These are phyloP conservation scores for Crucibulum laeve DNA, from an alignment of 768 basidiomycete species.

Conservation along the genomic window DNA sequence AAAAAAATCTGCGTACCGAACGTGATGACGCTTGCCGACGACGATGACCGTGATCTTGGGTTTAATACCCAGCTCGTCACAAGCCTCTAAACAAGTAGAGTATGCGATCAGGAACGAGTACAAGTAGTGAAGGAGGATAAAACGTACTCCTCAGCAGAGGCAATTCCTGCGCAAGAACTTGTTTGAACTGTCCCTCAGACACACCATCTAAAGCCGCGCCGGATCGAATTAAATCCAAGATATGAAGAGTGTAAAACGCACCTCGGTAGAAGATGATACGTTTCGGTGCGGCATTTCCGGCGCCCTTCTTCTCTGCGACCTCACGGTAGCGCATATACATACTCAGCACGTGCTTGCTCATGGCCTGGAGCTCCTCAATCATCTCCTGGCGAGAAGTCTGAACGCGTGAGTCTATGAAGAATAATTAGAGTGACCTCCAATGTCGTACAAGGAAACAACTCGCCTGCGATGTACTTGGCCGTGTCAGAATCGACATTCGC, in stretches of 20 bases:
- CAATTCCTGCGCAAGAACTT: conserved; percentile 54
- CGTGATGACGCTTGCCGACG: conserved; percentile 65
- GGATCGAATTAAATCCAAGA: conserved; percentile 4
- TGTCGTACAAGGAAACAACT: conserved; percentile 1
- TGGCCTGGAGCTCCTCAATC: conserved; percentile 63
- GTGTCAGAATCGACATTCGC: conserved; percentile 74
- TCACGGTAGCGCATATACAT: conserved; percentile 59
- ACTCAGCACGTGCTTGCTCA: conserved; percentile 56
- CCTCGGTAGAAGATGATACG: conserved; percentile 77
- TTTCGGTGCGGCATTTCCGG: conserved; percentile 42
- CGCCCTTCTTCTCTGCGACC: conserved; percentile 45
- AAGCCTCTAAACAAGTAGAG: conserved; percentile 42
- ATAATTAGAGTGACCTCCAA: neutral
- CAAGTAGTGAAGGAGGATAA: neutral
- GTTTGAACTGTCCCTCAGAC: conserved; percentile 49
- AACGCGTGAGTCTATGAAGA: conserved; percentile 46
- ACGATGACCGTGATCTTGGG: conserved; percentile 64
- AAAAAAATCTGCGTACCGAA: conserved; percentile 26
- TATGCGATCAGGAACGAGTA: conserved; percentile 4
- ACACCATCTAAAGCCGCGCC: conserved; percentile 39
- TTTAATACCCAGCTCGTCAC: conserved; percentile 41
- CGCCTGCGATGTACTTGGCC: conserved; percentile 61
- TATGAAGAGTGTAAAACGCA: conserved; percentile 17
- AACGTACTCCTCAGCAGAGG: conserved; percentile 43
- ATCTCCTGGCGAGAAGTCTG: conserved; percentile 73